Evolutionary conservation across 805 yeast species (phyloP), one percentile per base, ranked within the genome.

Genomic region (Yarrowia phangngaensis): DNA sequence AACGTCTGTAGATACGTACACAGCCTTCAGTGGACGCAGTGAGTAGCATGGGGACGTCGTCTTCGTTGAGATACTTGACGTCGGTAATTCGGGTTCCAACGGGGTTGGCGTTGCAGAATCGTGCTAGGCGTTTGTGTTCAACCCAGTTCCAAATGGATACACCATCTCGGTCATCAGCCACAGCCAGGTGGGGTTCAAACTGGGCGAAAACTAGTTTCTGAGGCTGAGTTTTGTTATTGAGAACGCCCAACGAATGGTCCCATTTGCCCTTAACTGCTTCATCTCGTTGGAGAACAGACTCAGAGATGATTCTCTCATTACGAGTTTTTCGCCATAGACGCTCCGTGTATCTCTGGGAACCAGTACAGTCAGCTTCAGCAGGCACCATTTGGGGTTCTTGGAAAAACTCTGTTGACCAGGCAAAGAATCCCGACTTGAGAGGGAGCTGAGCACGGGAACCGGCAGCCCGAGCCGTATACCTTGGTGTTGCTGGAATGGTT

Each of bases 11-110:
- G 8, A 92, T 77, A 53, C 85, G 82, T 17, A 94, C 82, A n/a
- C 86, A 84, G 51, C 98, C 98, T 61, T 92, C 98, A 7, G 90
- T 83, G 0, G 96, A 80, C 2, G 97, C 97, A 0, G 95, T 78
- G 64, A 92, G 67, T 43, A 92, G 65, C 51, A 92, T 67, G 3
- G 97, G 94, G 14, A 76, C 70, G 62, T 92, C 97, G 62, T 92
- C 98, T 60, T 92, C 98, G 62, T 92, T 92, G 50, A 92, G 65
- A 54, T 88, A 77, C 61, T 84, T 84, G 51, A 86, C 65, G 62
- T 88, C 97, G 0, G 97, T 85, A 36, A 92, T 82, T 55, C 82
- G 82, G 0, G 95, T 86, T 3, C 96, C 95, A 52, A 78, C 76
- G 1, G 95, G 90, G 62, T 88, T 87, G 4, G 83, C 83, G 58